Conservation (phyloP, 208 protist genomes). For the Acanthamoeba lenticulata region DNA sequence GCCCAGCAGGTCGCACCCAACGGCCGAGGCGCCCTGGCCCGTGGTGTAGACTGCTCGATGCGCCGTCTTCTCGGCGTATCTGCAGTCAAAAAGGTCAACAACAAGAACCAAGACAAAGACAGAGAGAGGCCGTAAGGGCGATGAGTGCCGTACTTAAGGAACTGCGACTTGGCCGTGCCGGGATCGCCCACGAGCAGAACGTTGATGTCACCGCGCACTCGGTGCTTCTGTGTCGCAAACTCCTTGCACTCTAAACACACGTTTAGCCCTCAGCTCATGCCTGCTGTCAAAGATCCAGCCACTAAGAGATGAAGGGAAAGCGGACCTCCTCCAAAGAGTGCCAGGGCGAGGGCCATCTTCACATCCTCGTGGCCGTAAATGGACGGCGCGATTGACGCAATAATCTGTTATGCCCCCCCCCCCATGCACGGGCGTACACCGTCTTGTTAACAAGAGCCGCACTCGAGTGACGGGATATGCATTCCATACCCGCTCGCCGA, state of each 20-base stretch:
- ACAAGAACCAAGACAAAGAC: too few species aligned
- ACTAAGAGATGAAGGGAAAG: too few species aligned
- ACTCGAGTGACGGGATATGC: neutral
- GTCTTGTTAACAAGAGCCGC: too few species aligned
- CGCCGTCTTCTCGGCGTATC: slow-evolving; percentile 99
- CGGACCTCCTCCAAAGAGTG: slow-evolving; percentile 98
- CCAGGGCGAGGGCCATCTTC: slow-evolving; percentile 97
- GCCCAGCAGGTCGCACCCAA: slow-evolving; percentile 41
- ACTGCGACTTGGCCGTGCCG: slow-evolving; percentile 95
- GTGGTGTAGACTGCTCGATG: slow-evolving; percentile 99
- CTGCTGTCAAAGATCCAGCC: too few species aligned
- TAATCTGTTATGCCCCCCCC: slow-evolving; percentile 88
- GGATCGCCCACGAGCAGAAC: slow-evolving; percentile 99
- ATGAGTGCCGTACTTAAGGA: slow-evolving; percentile 86
- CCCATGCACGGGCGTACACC: too few species aligned
- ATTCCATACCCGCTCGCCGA: slow-evolving; percentile 66
- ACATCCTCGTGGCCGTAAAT: slow-evolving; percentile 99
- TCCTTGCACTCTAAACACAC: slow-evolving; percentile 60
- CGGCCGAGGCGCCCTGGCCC: slow-evolving; percentile 97
- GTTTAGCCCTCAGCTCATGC: too few species aligned
- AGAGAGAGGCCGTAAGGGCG: too few species aligned
- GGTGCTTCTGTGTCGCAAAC: slow-evolving; percentile 92
- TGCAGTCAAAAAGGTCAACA: too few species aligned
- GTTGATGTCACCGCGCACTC: slow-evolving; percentile 99
- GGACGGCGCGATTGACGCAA: slow-evolving; percentile 98